Evolutionary conservation across 768 basidiomycete genomes (phyloP).

Genomic region (Serendipita indica): DNA sequence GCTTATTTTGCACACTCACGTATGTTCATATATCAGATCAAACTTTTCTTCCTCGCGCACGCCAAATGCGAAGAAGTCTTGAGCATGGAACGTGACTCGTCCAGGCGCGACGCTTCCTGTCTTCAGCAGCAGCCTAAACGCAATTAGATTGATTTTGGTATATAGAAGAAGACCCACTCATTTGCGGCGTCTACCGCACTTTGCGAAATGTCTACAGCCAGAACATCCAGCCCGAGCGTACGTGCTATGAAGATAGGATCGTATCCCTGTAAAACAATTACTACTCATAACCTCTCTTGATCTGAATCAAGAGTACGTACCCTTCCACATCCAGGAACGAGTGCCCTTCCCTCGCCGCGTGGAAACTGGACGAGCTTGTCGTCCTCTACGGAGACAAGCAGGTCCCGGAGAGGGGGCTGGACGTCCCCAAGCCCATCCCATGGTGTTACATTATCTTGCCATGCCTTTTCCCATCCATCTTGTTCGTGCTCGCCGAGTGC

Average conservation of each 20-base stretch:
- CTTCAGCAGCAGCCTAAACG: too few relatives aligned
- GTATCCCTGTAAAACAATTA: conserved; percentile 32
- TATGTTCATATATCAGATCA: conserved; percentile 53
- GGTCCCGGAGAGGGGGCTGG: conserved; percentile 41
- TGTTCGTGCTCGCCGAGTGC: conserved; percentile 10
- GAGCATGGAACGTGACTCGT: conserved; percentile 27
- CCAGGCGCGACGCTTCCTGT: conserved; percentile 17
- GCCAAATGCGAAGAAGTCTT: conserved; percentile 42
- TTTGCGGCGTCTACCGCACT: conserved; percentile 38
- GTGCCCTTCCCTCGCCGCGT: conserved; percentile 26
- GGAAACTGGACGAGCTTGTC: conserved; percentile 30
- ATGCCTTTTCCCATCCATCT: conserved; percentile 17
- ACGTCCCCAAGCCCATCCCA: conserved; percentile 42
- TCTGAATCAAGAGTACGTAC: conserved; percentile 17
- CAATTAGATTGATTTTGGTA: too few relatives aligned
- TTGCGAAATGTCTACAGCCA: conserved; percentile 43
- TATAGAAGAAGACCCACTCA: conserved; percentile 23
- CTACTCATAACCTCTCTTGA: background rate
- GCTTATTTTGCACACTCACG: too few relatives aligned
- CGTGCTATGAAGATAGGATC: conserved; percentile 42
- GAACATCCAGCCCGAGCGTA: conserved; percentile 31
- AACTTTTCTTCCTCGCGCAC: conserved; percentile 26
- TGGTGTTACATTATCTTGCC: conserved; percentile 32
- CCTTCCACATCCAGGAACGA: conserved; percentile 46
- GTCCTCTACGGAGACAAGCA: conserved; percentile 27